Conservation (phyloP, 768 basidiomycete species). For the Boletus reticulatus region DNA sequence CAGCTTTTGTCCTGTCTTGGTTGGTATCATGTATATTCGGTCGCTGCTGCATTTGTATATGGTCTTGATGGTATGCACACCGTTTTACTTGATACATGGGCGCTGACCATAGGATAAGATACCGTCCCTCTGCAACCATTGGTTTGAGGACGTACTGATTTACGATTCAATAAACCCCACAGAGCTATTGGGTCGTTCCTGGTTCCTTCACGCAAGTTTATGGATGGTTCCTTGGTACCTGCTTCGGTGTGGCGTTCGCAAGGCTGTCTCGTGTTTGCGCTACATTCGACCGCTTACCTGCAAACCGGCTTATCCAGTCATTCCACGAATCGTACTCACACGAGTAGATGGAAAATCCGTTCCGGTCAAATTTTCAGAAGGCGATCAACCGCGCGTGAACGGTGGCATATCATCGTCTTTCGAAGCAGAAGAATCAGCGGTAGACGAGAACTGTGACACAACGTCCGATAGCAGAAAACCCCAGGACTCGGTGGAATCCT, state of each 20-base stretch:
- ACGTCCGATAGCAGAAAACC: neutral
- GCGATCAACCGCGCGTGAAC: neutral
- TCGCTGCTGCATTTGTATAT: slow-evolving; percentile 22
- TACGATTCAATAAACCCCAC: slow-evolving; percentile 12
- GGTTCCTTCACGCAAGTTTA: slow-evolving; percentile 4
- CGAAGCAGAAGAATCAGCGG: neutral
- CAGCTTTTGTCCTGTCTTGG: slow-evolving; percentile 22
- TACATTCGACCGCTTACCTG: neutral
- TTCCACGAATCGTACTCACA: slow-evolving; percentile 17
- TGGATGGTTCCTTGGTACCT: slow-evolving; percentile 6
- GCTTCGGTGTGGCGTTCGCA: neutral
- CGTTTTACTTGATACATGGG: neutral
- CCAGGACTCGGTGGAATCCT: neutral
- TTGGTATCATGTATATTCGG: slow-evolving; percentile 8
- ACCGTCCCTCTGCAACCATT: slow-evolving; percentile 15
- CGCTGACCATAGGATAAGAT: slow-evolving; percentile 14
- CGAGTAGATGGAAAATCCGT: slow-evolving; percentile 14
- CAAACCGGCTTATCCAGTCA: neutral
- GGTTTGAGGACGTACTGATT: slow-evolving; percentile 16
- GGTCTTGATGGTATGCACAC: slow-evolving; percentile 19
- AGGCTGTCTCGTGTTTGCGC: neutral
- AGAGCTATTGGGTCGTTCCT: neutral
- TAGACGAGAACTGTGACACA: neutral
- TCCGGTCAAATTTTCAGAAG: slow-evolving; percentile 4
- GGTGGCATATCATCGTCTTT: neutral